Conservation (phyloP, 2,329 filamentous ascomycete species). For the Arthrinium phaeospermum region DNA sequence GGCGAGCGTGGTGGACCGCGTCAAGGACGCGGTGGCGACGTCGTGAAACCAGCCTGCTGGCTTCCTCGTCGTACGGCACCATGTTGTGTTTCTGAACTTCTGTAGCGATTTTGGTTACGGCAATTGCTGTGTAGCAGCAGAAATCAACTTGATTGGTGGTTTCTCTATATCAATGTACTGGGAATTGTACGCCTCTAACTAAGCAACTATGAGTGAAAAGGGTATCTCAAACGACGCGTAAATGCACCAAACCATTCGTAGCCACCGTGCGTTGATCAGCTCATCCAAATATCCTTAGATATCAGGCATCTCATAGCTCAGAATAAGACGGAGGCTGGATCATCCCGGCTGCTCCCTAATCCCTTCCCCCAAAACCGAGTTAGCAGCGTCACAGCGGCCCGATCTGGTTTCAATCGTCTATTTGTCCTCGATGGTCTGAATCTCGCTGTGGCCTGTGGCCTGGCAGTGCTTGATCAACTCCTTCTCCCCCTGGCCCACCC, state of each 20-base stretch:
- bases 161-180: not conserved
- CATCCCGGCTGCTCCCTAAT: not conserved
- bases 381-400: no score
- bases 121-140: not conserved
- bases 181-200: constrained; percentile 2
- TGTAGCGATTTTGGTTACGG: no score
- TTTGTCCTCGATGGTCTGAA: constrained; percentile 54
- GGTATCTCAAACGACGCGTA: constrained; percentile 14
- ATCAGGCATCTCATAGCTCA: not conserved
- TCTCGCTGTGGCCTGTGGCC: constrained; percentile 63
- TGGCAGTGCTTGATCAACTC: constrained; percentile 67
- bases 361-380: no score
- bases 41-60: constrained; percentile 19
- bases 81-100: not conserved
- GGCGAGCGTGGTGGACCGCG: constrained; percentile 29
- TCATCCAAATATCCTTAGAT: not conserved
- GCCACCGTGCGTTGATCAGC: not conserved
- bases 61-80: no score
- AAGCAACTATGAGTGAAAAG: not conserved
- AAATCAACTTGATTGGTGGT: no score
- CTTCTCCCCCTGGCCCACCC: constrained; percentile 70
- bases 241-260: constrained; percentile 4
- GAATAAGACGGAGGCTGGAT: not conserved
- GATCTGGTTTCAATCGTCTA: not conserved
- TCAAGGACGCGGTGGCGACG: constrained; percentile 28